These are phyloP conservation scores for Thozetella sp. DNA, from an alignment of 495 filamentous ascomycete species.

Conservation along the genomic window DNA sequence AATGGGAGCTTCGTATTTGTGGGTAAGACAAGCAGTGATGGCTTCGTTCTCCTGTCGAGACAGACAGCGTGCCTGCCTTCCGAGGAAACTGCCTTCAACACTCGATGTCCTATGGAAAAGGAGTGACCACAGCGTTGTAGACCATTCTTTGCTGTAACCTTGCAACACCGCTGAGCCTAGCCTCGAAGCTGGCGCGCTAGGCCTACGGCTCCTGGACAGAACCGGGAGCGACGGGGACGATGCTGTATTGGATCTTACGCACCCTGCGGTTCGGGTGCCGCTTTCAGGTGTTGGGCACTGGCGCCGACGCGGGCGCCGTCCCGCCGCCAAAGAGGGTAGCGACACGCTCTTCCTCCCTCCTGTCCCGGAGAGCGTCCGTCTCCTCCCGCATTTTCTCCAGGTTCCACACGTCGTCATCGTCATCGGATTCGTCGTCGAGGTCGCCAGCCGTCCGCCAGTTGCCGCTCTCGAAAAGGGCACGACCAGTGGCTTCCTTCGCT, in stretches of 20 bases:
- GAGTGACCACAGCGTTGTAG: background rate
- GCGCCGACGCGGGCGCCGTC: slow-evolving; percentile 6
- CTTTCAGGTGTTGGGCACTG: slow-evolving; percentile 27
- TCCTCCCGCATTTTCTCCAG: slow-evolving; percentile 73
- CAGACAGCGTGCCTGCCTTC: background rate
- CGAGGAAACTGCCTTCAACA: background rate
- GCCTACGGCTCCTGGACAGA: slow-evolving; percentile 11
- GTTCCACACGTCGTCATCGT: slow-evolving; percentile 72
- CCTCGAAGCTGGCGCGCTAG: background rate
- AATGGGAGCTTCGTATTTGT: background rate
- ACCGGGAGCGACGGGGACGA: slow-evolving; percentile 12
- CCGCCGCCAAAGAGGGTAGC: slow-evolving; percentile 21
- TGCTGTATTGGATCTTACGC: slow-evolving; percentile 13
- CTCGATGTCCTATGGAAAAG: slow-evolving; percentile 2
- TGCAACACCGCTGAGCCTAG: background rate
- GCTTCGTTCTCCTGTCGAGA: background rate
- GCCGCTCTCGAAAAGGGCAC: slow-evolving; percentile 93
- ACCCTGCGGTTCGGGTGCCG: background rate
- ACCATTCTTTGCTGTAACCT: background rate
- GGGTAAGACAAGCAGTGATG: background rate
- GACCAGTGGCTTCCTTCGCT: slow-evolving; percentile 93
- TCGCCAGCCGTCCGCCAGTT: slow-evolving; percentile 80
- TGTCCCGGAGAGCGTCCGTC: slow-evolving; percentile 65
- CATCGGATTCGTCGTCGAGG: slow-evolving; percentile 57
- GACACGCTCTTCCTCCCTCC: slow-evolving; percentile 63